A percentile compares a stretch with the other conserved stretches of the same genome.
phyloP scores from a whole-genome alignment of 1,139 yeast species.

The Eremothecium cymbalariae region DNA sequence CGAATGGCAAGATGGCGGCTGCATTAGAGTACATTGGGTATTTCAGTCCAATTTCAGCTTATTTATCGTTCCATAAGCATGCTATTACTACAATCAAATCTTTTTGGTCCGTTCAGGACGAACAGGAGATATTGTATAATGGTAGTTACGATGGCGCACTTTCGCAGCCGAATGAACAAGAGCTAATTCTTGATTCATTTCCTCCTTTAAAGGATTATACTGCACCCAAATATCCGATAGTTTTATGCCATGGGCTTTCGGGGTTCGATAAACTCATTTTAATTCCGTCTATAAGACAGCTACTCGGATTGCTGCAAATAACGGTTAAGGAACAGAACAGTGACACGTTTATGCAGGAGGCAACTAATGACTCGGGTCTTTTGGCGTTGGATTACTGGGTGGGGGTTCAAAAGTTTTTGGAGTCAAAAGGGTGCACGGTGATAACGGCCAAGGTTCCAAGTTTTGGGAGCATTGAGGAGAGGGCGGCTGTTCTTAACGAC shows the following conservation, averaged over 20 bases:
- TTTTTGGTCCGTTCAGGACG: background rate
- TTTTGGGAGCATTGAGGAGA: conserved; percentile 61
- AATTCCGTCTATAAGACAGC: conserved; percentile 37
- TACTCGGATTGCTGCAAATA: conserved; percentile 23
- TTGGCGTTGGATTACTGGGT: conserved; percentile 66
- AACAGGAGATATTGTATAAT: background rate
- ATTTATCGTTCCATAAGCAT: background rate
- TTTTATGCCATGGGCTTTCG: conserved; percentile 75
- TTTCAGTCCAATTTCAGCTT: conserved; percentile 2
- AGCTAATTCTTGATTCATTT: conserved; percentile 3
- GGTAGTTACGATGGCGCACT: background rate
- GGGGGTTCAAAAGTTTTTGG: conserved; percentile 61
- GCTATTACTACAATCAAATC: background rate
- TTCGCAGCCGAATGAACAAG: background rate
- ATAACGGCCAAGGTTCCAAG: conserved; percentile 76
- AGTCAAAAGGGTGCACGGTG: conserved; percentile 56
- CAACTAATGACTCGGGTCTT: conserved; percentile 29
- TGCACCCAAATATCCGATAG: conserved; percentile 54
- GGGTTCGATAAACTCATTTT: conserved; percentile 63
- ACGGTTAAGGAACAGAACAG: conserved; percentile 17
- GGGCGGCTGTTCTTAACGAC: conserved; percentile 53
- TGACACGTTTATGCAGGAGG: conserved; percentile 21
- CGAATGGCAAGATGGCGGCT: background rate
- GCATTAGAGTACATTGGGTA: conserved; percentile 1
- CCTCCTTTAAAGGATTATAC: conserved; percentile 26